Percentiles rank a stretch among this genome's conserved stretches.
phyloP scores from a whole-genome alignment of 108 stramenopile genomes.

The Cafeteria roenbergensis region DNA sequence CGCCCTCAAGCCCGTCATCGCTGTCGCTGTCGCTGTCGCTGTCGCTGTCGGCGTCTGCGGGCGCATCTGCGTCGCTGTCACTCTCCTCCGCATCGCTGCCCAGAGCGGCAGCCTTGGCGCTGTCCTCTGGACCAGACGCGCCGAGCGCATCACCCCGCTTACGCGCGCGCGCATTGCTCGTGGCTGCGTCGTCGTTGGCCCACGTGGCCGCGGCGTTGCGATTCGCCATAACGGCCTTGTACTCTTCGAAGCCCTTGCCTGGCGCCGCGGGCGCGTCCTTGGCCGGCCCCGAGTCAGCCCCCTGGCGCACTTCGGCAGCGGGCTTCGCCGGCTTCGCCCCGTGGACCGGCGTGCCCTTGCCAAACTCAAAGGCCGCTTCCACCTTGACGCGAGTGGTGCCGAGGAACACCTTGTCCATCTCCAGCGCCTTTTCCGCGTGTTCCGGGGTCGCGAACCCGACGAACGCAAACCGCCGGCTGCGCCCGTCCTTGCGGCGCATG shows the following conservation, averaged over 20 bases:
- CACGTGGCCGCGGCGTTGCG: background rate
- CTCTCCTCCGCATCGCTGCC: background rate
- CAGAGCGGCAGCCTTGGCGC: background rate
- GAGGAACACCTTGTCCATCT: conserved; percentile 42
- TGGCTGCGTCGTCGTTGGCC: conserved; percentile 12
- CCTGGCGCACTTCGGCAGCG: too few species aligned
- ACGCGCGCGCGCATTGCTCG: background rate
- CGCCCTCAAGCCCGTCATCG: conserved; percentile 11
- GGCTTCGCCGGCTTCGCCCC: too few species aligned
- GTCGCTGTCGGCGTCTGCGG: background rate
- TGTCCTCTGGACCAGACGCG: background rate
- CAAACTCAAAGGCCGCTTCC: conserved; percentile 32
- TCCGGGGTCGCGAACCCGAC: conserved; percentile 35
- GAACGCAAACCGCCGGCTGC: conserved; percentile 40
- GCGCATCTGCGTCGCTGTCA: background rate
- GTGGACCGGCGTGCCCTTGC: conserved; percentile 3
- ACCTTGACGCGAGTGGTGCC: conserved; percentile 36
- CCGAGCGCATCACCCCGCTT: background rate
- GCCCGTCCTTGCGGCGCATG: conserved; percentile 19
- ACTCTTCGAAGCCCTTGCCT: too few species aligned
- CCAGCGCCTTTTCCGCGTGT: conserved; percentile 33
- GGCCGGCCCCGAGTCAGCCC: too few species aligned
- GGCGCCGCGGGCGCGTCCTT: too few species aligned
- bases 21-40: background rate
- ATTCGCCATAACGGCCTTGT: too few species aligned